phyloP scores from a whole-genome alignment of 1,284 basidiomycete species.

The Sanghuangporus weigelae region DNA sequence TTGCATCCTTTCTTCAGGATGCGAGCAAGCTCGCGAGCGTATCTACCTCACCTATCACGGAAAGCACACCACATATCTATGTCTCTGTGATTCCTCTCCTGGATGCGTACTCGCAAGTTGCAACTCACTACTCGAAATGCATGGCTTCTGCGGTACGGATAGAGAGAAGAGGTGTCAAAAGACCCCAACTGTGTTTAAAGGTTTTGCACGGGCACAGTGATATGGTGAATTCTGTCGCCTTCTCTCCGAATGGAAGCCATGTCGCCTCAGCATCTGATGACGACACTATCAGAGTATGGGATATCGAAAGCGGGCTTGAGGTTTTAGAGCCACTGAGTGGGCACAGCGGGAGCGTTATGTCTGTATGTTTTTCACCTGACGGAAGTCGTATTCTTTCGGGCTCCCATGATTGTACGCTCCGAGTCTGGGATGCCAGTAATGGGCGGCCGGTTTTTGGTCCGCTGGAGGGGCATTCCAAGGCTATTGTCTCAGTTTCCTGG shows the following conservation, averaged over 20 bases:
- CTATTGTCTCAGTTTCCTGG: conserved; percentile 18
- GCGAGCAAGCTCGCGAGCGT: neutral
- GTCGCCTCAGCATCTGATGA: neutral
- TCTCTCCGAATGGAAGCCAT: neutral
- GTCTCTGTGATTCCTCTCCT: conserved; percentile 6
- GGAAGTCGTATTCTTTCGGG: neutral
- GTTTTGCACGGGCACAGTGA: neutral
- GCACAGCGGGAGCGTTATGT: neutral
- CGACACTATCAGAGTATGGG: neutral
- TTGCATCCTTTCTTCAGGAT: neutral
- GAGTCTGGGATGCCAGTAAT: conserved; percentile 1
- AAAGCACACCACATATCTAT: conserved; percentile 11
- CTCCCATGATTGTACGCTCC: neutral
- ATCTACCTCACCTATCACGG: neutral
- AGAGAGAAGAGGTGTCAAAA: neutral
- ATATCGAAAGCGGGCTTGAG: neutral
- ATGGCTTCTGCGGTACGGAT: neutral
- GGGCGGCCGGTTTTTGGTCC: neutral
- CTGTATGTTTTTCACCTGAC: neutral
- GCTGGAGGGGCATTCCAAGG: neutral
- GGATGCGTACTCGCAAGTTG: conserved; percentile 10
- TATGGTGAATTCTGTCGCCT: neutral
- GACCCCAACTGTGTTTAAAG: neutral
- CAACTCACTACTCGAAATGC: neutral
- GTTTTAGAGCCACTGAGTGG: neutral